Evolutionary conservation across 2,329 filamentous ascomycete genomes (phyloP).

Genomic region (Xylaria polymorpha): DNA sequence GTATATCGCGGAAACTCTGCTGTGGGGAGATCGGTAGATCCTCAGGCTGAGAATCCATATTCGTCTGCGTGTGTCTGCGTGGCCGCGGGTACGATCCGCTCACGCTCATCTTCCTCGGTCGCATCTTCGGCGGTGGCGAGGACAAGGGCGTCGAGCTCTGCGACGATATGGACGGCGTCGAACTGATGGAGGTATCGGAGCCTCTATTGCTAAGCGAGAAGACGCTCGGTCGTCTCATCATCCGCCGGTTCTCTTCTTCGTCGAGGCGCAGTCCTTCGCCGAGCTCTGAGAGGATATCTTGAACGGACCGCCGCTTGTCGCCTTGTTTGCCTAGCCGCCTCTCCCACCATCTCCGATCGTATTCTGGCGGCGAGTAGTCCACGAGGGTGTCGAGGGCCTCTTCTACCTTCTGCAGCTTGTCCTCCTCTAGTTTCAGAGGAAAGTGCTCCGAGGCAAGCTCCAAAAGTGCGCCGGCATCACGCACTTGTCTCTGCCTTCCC

Average conservation of each 20-base stretch:
- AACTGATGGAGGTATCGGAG: slow-evolving; percentile 33
- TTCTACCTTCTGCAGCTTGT: slow-evolving; percentile 37
- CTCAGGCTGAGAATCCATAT: slow-evolving; percentile 16
- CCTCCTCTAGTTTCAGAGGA: slow-evolving; percentile 33
- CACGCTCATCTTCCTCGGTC: slow-evolving; percentile 41
- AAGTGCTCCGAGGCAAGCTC: slow-evolving; percentile 38
- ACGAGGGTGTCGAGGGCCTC: slow-evolving; percentile 39
- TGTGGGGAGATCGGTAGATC: slow-evolving; percentile 18
- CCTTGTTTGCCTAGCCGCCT: slow-evolving; percentile 32
- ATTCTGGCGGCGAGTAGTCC: slow-evolving; percentile 33
- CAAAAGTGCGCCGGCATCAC: slow-evolving; percentile 35
- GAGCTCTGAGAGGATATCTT: slow-evolving; percentile 41
- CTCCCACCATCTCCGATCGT: slow-evolving; percentile 39
- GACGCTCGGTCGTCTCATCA: slow-evolving; percentile 34
- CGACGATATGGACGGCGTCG: slow-evolving; percentile 35
- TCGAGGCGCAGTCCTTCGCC: slow-evolving; percentile 37
- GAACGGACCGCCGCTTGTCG: slow-evolving; percentile 38
- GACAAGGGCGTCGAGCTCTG: slow-evolving; percentile 32
- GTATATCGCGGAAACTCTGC: slow-evolving; percentile 23
- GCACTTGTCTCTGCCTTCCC: slow-evolving; percentile 34
- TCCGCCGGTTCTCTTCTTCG: slow-evolving; percentile 35
- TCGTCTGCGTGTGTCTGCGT: slow-evolving; percentile 35
- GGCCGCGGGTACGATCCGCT: slow-evolving; percentile 36
- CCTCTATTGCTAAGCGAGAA: slow-evolving; percentile 37
- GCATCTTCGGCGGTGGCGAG: slow-evolving; percentile 28